phyloP scores from a whole-genome alignment of 345 rosid species.

The Garcia nutans region DNA sequence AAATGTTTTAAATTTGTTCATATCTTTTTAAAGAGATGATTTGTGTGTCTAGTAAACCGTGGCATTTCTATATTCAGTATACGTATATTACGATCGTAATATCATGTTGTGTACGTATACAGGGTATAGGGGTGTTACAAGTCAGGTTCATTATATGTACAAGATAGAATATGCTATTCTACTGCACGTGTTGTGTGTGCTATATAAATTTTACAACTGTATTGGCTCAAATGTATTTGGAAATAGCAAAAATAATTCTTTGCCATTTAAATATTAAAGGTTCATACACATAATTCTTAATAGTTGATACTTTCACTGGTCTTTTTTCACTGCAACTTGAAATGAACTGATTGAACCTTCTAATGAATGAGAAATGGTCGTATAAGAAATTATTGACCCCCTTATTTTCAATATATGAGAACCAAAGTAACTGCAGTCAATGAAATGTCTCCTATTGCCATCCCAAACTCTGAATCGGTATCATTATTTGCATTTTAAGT shows the following conservation, averaged over 20 bases:
- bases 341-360: not conserved
- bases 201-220: not conserved
- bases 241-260: not conserved
- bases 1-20: too few species aligned
- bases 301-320: not conserved
- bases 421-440: not conserved
- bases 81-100: too few species aligned
- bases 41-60: too few species aligned
- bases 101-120: too few species aligned
- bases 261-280: not conserved
- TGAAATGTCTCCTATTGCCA: not conserved
- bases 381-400: not conserved
- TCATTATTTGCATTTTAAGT: not conserved
- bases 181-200: not conserved
- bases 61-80: too few species aligned
- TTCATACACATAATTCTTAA: not conserved
- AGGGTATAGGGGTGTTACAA: too few species aligned
- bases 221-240: constrained; percentile 5
- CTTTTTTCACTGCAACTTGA: not conserved
- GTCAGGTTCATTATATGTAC: not conserved
- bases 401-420: not conserved
- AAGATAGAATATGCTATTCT: not conserved
- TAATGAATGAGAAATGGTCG: not conserved
- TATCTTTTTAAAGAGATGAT: too few species aligned
- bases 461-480: not conserved